Conservation (phyloP, 768 basidiomycete genomes). For the Lactarius sanguifluus region DNA sequence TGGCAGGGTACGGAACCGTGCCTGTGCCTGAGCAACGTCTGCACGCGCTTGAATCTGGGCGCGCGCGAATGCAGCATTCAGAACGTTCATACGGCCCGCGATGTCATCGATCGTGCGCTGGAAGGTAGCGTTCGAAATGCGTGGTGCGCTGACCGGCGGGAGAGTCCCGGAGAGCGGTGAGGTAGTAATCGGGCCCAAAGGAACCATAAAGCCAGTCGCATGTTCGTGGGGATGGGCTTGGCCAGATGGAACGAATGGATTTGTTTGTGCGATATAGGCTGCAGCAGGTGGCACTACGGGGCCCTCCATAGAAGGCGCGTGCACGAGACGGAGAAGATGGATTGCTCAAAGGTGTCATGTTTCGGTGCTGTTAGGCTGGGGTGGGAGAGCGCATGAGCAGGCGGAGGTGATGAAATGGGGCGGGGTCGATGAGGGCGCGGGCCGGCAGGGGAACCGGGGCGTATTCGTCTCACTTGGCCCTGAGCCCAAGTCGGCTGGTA, state of each 20-base stretch:
- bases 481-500: slow-evolving; percentile 24
- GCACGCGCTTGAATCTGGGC: slow-evolving; percentile 29
- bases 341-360: slow-evolving; percentile 10
- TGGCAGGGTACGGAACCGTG: slow-evolving; percentile 12
- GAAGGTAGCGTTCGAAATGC: slow-evolving; percentile 41
- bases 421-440: slow-evolving; percentile 29
- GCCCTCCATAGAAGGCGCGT: slow-evolving; percentile 18
- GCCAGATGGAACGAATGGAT: slow-evolving; percentile 15
- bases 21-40: slow-evolving; percentile 21
- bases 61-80: slow-evolving; percentile 32
- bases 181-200: slow-evolving; percentile 18
- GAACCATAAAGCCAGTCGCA: slow-evolving; percentile 18
- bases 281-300: slow-evolving; percentile 13
- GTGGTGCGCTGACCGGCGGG: slow-evolving; percentile 46
- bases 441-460: slow-evolving; percentile 29
- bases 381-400: slow-evolving; percentile 19
- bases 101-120: slow-evolving; percentile 48
- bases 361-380: slow-evolving; percentile 6
- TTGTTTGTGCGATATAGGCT: slow-evolving; percentile 4
- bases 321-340: slow-evolving; percentile 11
- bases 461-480: slow-evolving; percentile 23
- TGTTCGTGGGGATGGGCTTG: slow-evolving; percentile 17
- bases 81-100: slow-evolving; percentile 47
- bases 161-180: slow-evolving; percentile 33
- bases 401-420: slow-evolving; percentile 28